Base-by-base conservation (phyloP, 192 early-diverging fungal species). In the Ambispora gerdemannii region DNA sequence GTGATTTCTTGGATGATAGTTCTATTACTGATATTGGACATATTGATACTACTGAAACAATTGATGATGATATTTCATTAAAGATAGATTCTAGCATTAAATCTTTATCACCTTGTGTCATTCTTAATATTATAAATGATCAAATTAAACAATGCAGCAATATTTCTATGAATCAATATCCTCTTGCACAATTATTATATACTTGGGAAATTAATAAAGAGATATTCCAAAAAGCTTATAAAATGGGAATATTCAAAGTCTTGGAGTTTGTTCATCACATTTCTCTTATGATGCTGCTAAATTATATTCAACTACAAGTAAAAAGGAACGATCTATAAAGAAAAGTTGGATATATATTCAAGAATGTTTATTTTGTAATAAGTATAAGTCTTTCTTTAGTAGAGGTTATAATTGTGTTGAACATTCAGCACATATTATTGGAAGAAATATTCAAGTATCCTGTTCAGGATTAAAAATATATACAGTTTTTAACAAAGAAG, bases 351-450 rank as follows among this genome's bases (percentile, higher is more conserved):
- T 64, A 17, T 10, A 15, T 15, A 47, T 7, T 1, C 1, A 8
- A 43, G 8, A 32, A 13, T 65, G 24, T 19, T 3, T 65, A 13
- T 47, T 27, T 50, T 65, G 63, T 65, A 1, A 3, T 7, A 38
- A 65, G 15, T 20, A 22, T 49, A 28, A 47, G 19, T 65, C 6
- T 19, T 61, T 61, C 35, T 61, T 61, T 33, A 34, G 33, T 34
- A 0, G n/a, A 3, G 17, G 15, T 32, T 19, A 61, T 61, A 17
- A 32, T 61, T 61, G 33, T 3, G n/a, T 4, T 24, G 19, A 60
- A 33, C 17, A 61, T 61, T 61, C n/a, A 1, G 4, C 4, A 0
- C 31, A 19, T 3, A 15, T 61, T 32, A 4, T 33, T 32, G 59
- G 3, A 20, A 61, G 25, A 61, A n/a, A 13, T 33, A 33, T 61